phyloP scores from a whole-genome alignment of 805 yeast species.

The Cyberlindnera americana region DNA sequence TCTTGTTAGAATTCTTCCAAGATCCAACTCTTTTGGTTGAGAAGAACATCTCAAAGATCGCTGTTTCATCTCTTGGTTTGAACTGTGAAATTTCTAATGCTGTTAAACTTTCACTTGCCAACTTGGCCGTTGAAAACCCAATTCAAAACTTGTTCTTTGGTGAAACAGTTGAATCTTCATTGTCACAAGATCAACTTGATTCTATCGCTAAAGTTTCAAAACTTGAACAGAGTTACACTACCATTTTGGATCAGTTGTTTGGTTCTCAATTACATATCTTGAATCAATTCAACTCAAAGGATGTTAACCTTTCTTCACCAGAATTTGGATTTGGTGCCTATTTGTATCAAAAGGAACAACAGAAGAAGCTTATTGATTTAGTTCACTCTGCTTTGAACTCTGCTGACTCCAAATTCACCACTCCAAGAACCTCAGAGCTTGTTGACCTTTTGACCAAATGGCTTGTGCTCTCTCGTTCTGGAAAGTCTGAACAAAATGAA shows the following conservation, averaged over 20 bases:
- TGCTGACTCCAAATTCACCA: slow-evolving; percentile 32
- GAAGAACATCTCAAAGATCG: slow-evolving; percentile 45
- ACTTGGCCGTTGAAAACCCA: slow-evolving; percentile 51
- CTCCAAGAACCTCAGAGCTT: slow-evolving; percentile 43
- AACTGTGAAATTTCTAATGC: slow-evolving; percentile 12
- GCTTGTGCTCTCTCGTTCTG: slow-evolving; percentile 51
- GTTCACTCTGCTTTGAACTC: slow-evolving; percentile 28
- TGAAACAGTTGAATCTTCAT: slow-evolving; percentile 15
- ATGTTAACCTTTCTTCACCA: slow-evolving; percentile 56
- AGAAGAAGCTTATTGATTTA: slow-evolving; percentile 29
- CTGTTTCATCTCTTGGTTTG: slow-evolving; percentile 51
- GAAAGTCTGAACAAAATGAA: slow-evolving; percentile 11
- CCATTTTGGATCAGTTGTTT: slow-evolving; percentile 69
- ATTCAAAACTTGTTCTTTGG: slow-evolving; percentile 65
- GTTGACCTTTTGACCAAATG: slow-evolving; percentile 64
- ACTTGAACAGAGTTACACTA: slow-evolving; percentile 73
- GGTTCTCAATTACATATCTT: slow-evolving; percentile 51
- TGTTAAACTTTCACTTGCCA: slow-evolving; percentile 40
- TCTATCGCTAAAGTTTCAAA: slow-evolving; percentile 41
- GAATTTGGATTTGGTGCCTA: slow-evolving; percentile 85
- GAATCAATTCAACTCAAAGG: slow-evolving; percentile 50
- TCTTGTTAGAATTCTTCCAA: slow-evolving; percentile 72
- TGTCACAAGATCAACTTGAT: slow-evolving; percentile 19
- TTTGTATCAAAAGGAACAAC: slow-evolving; percentile 52
- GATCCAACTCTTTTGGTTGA: slow-evolving; percentile 45